A percentile compares a stretch with the other conserved stretches of the same genome.
Evolutionary conservation across 2,329 filamentous ascomycete genomes (phyloP).

Genomic region (Penicillium hesseltinei): DNA sequence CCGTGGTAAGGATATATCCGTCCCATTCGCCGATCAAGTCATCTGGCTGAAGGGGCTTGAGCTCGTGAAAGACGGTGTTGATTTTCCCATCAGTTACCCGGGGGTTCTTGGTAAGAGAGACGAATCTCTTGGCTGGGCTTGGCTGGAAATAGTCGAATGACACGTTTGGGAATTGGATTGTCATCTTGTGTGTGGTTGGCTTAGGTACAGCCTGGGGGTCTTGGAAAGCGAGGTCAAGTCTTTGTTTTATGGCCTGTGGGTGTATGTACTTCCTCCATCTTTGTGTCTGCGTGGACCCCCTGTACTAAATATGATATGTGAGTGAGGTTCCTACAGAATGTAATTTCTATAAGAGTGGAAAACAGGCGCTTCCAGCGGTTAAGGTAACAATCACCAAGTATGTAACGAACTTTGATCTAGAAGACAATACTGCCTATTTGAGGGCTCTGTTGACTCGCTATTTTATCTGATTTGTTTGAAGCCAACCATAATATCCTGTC

Average conservation of each 20-base stretch:
- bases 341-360: not conserved
- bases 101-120: constrained; percentile 7
- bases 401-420: not conserved
- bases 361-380: not conserved
- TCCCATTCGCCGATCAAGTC: constrained; percentile 31
- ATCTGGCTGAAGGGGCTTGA: constrained; percentile 24
- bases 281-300: not conserved
- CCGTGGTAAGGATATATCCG: constrained; percentile 28
- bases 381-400: not conserved
- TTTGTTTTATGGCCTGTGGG: not conserved
- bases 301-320: not conserved
- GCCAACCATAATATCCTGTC: not conserved
- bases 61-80: constrained; percentile 7
- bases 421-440: not conserved
- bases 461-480: constrained; percentile 1
- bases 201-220: not conserved
- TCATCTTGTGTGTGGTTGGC: not conserved
- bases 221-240: not conserved
- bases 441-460: not conserved
- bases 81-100: constrained; percentile 4
- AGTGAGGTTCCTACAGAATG: not conserved
- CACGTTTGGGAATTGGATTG: constrained; percentile 15
- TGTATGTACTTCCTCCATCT: not conserved
- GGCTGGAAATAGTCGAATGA: constrained; percentile 10
- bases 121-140: constrained; percentile 12